A percentile compares a stretch with the other conserved stretches of the same genome.
Evolutionary conservation across 1,284 basidiomycete species (phyloP).

Genomic region (Phylloboletellus chloephorus): DNA sequence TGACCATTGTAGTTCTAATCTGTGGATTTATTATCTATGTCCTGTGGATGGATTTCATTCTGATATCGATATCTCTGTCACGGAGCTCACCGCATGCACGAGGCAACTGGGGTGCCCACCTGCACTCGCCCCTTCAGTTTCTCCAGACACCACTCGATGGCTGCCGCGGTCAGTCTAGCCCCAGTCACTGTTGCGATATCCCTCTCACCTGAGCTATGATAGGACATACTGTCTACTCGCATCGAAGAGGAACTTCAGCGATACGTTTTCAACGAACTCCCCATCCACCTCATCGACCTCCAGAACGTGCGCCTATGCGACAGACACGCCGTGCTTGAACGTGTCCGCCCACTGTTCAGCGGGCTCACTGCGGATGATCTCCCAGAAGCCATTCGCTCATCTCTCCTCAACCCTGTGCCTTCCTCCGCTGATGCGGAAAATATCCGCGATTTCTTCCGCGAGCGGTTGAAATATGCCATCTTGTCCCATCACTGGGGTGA

Average conservation of each 20-base stretch:
- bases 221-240: neutral
- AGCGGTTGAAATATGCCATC: slow-evolving; percentile 3
- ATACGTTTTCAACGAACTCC: neutral
- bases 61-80: no score
- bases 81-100: no score
- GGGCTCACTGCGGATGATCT: neutral
- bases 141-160: neutral
- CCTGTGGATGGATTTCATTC: no score
- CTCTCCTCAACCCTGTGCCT: neutral
- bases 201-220: neutral
- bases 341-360: neutral
- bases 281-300: neutral
- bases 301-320: neutral
- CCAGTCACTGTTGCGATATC: neutral
- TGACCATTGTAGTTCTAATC: no score
- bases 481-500: slow-evolving; percentile 4
- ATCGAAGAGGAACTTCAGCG: neutral
- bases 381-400: neutral
- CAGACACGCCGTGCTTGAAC: neutral
- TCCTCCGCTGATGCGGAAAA: neutral
- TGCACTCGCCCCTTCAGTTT: neutral
- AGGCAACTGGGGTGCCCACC: no score
- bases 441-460: neutral
- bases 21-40: no score
- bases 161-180: neutral